Evolutionary conservation across 192 early-diverging fungal species (phyloP).

Genomic region (Mortierella alpina): DNA sequence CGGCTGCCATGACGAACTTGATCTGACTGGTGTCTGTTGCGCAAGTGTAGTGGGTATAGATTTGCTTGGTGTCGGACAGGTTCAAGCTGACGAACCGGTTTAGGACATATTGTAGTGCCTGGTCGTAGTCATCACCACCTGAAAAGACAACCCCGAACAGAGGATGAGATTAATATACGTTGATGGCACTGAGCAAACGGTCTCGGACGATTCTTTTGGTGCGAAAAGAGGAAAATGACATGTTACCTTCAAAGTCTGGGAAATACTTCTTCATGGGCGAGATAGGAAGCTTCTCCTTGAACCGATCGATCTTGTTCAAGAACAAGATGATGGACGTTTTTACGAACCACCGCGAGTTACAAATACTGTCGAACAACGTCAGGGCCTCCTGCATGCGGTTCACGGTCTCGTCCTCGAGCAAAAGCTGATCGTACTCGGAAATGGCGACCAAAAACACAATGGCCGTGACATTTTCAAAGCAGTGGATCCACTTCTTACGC

Average conservation of each 20-base stretch:
- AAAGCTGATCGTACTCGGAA: constrained; percentile 94
- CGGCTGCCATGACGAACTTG: constrained; percentile 91
- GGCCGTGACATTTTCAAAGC: constrained; percentile 96
- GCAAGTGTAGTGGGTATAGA: constrained; percentile 91
- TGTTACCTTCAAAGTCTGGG: constrained; percentile 77
- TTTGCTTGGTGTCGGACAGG: constrained; percentile 82
- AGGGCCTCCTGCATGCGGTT: constrained; percentile 97
- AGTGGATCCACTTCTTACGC: constrained; percentile 99
- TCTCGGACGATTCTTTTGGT: too few species aligned
- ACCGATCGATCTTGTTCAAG: constrained; percentile 98
- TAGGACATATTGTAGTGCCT: constrained; percentile 82
- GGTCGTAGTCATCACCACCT: constrained; percentile 78
- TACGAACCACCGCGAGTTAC: constrained; percentile 96
- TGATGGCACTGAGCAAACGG: too few species aligned
- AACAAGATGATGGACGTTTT: constrained; percentile 98
- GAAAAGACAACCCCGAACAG: neutral
- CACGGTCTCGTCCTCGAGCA: constrained; percentile 95
- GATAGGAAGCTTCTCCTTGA: constrained; percentile 86
- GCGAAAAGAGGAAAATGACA: neutral
- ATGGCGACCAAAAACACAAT: constrained; percentile 97
- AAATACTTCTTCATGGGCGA: constrained; percentile 92
- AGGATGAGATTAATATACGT: too few species aligned
- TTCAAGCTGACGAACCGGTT: constrained; percentile 86
- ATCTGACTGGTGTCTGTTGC: constrained; percentile 90
- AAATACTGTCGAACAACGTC: constrained; percentile 97